Evolutionary conservation across 1,139 yeast genomes (phyloP).

Genomic region (Saccharomyces hybrid): DNA sequence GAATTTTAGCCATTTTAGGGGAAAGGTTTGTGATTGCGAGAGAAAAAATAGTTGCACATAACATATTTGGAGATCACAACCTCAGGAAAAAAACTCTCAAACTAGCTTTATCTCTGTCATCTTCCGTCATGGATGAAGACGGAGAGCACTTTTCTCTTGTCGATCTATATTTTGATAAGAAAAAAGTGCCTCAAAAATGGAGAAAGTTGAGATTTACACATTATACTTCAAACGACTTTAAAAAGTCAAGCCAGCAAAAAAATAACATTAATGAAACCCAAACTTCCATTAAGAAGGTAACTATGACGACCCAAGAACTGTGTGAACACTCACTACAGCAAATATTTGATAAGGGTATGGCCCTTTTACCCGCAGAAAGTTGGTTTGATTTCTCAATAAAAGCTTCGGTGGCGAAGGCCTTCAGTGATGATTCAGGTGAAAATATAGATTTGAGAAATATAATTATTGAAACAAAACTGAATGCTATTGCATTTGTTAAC

Average conservation of each 20-base stretch:
- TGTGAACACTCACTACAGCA: slow-evolving; percentile 50
- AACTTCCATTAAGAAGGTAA: slow-evolving; percentile 31
- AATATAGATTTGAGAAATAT: slow-evolving; percentile 49
- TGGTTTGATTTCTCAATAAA: slow-evolving; percentile 60
- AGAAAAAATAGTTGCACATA: slow-evolving; percentile 38
- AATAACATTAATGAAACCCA: slow-evolving; percentile 1
- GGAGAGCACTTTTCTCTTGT: slow-evolving; percentile 47
- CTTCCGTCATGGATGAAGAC: slow-evolving; percentile 34
- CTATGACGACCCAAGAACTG: slow-evolving; percentile 42
- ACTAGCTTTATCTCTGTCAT: slow-evolving; percentile 50
- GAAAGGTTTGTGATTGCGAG: slow-evolving; percentile 46
- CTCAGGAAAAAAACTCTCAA: slow-evolving; percentile 41
- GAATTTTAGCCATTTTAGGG: slow-evolving; percentile 53
- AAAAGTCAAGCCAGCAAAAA: slow-evolving; percentile 1
- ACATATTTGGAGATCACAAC: slow-evolving; percentile 33
- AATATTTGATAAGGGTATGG: slow-evolving; percentile 53
- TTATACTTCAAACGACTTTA: slow-evolving; percentile 33
- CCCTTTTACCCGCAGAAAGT: slow-evolving; percentile 50
- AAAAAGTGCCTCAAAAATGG: slow-evolving; percentile 52
- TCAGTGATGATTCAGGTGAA: slow-evolving; percentile 49
- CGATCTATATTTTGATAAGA: slow-evolving; percentile 44
- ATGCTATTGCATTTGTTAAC: slow-evolving; percentile 57
- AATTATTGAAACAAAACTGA: slow-evolving; percentile 56
- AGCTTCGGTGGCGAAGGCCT: slow-evolving; percentile 65
- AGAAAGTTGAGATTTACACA: slow-evolving; percentile 48